Conservation (phyloP, 768 basidiomycete genomes). For the Tylopilus sp. region DNA sequence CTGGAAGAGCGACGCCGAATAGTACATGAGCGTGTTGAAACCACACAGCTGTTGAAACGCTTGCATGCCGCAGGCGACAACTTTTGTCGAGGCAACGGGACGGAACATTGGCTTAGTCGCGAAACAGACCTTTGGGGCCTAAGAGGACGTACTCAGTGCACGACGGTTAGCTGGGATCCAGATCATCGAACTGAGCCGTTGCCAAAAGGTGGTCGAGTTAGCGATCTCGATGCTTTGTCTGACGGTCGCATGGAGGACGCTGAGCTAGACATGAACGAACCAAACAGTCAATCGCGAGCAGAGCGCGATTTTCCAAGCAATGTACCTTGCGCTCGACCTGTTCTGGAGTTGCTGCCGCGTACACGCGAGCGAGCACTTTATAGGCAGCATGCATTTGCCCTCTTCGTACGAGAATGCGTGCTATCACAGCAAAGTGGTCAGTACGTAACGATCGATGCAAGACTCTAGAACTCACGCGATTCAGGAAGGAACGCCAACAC, state of each 20-base stretch:
- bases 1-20: constrained; percentile 76
- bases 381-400: constrained; percentile 50
- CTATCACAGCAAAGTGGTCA: constrained; percentile 22
- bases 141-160: constrained; percentile 52
- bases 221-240: constrained; percentile 58
- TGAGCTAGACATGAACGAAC: constrained; percentile 37
- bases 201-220: constrained; percentile 56
- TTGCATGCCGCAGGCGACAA: constrained; percentile 77
- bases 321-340: constrained; percentile 65
- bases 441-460: not conserved
- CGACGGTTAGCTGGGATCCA: constrained; percentile 57
- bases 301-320: not conserved
- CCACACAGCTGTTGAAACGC: constrained; percentile 83
- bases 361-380: constrained; percentile 62
- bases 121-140: not conserved
- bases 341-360: constrained; percentile 57
- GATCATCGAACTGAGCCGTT: constrained; percentile 55
- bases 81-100: constrained; percentile 33
- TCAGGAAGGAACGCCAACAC: constrained; percentile 70
- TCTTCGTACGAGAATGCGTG: constrained; percentile 63
- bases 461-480: constrained; percentile 51
- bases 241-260: constrained; percentile 58
- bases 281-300: not conserved
- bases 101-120: not conserved
- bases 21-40: constrained; percentile 78